A percentile compares a stretch with the other conserved stretches of the same genome.
These are phyloP conservation scores for Verticillium isaacii DNA, from an alignment of 2,329 filamentous ascomycete species.

Conservation along the genomic window DNA sequence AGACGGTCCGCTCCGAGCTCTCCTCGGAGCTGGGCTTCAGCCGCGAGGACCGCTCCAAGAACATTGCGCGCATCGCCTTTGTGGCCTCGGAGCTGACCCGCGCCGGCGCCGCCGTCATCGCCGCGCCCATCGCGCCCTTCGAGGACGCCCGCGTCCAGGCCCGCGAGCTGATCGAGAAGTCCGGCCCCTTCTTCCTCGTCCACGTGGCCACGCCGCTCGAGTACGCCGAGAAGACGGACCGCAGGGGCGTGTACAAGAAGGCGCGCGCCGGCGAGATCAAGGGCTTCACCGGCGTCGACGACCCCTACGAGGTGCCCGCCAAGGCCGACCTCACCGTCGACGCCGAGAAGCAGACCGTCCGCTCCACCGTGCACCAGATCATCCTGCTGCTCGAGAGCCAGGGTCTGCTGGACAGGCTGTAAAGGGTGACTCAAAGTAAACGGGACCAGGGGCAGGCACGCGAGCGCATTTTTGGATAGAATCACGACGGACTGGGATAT, in stretches of 20 bases:
- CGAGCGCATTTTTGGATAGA: not conserved
- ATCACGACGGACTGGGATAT: not conserved
- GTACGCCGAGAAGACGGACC: slow-evolving; percentile 92
- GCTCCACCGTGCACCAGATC: slow-evolving; percentile 95
- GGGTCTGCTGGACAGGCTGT: slow-evolving; percentile 74
- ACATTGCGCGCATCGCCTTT: slow-evolving; percentile 94
- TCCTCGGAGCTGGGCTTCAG: slow-evolving; percentile 95
- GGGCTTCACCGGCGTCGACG: slow-evolving; percentile 97
- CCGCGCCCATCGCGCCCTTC: slow-evolving; percentile 92
- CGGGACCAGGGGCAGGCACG: not conserved
- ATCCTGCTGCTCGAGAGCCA: slow-evolving; percentile 85
- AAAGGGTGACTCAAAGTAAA: slow-evolving; percentile 13
- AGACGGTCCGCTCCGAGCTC: slow-evolving; percentile 90
- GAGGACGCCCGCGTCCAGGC: slow-evolving; percentile 72
- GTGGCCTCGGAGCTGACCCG: slow-evolving; percentile 93
- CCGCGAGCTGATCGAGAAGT: slow-evolving; percentile 79
- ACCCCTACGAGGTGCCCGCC: slow-evolving; percentile 83
- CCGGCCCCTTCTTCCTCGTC: slow-evolving; percentile 88
- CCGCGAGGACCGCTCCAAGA: slow-evolving; percentile 85
- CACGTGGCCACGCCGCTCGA: slow-evolving; percentile 93
- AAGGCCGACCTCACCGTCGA: slow-evolving; percentile 85
- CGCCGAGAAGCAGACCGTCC: slow-evolving; percentile 77
- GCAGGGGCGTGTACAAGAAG: slow-evolving; percentile 79
- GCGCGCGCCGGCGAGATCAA: slow-evolving; percentile 89
- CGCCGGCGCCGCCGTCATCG: slow-evolving; percentile 90